Evolutionary conservation across 768 basidiomycete species (phyloP), one percentile per base, ranked within the genome.

Genomic region (Lenzites betulinus): DNA sequence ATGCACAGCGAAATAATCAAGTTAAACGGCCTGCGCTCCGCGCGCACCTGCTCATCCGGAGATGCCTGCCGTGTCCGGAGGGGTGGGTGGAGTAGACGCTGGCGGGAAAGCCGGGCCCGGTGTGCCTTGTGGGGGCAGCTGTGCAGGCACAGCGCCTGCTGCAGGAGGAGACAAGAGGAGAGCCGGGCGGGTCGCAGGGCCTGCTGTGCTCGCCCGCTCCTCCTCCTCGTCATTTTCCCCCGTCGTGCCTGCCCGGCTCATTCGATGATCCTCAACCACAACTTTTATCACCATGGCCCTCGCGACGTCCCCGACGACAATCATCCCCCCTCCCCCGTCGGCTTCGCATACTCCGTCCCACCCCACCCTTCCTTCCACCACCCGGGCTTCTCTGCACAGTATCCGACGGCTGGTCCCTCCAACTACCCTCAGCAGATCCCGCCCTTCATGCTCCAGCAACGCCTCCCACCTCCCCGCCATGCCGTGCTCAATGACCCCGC

Each of bases 401-500:
- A 62, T 60, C 57, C 52, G 2, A 44, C 48, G 49, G 53, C 47
- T 20, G n/a, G 20, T 30, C 54, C 53, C 20, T 54, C 39, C n/a
- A n/a, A n/a, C 38, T 44, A 30, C 47, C 30, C 51, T 49, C 54
- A 23, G 46, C 47, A 51, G 52, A 49, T 22, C 12, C 51, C 54
- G 28, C 59, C 30, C n/a, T 56, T 52, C 63, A 49, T 56, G 48
- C 56, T 64, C 22, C 60, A 58, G 39, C 54, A 46, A 25, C 35
- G 42, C 20, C 52, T 48, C 15, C 44, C 47, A 22, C 50, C 57
- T 35, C 36, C 48, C 6, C 51, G 64, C 2, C 60, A 30, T 28
- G 22, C 54, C 9, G 57, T 63, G 47, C 60, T 63, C 48, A 54
- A 69, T 26, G 75, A 76, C 56, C 74, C 73, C 35, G 75, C 74